Conservation (phyloP, 345 rosid species). For the Reutealis trisperma region DNA sequence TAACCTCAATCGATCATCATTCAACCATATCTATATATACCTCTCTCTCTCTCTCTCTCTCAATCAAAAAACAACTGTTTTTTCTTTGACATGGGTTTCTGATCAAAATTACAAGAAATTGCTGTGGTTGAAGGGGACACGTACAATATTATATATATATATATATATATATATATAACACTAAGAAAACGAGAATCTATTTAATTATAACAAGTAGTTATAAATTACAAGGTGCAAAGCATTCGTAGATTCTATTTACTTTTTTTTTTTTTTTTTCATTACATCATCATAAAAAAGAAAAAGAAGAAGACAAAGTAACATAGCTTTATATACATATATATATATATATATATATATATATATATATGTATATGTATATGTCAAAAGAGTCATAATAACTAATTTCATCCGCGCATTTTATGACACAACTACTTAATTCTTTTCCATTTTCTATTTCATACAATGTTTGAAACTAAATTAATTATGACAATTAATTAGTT, state of each 20-base stretch:
- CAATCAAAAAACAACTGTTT: not conserved
- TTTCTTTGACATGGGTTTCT: not conserved
- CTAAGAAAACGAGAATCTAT: not conserved
- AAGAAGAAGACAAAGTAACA: not conserved
- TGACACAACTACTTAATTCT: not conserved
- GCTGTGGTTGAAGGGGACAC: not conserved
- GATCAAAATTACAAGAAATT: not conserved
- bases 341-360: not conserved
- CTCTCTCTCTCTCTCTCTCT: too few relatives aligned
- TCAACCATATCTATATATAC: too few relatives aligned
- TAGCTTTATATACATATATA: not conserved
- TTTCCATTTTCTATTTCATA: not conserved
- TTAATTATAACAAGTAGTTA: not conserved
- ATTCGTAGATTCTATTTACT: constrained; percentile 9
- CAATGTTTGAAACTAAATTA: too few relatives aligned
- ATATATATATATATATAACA: too few relatives aligned
- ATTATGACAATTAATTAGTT: constrained; percentile 14
- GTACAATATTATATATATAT: too few relatives aligned
- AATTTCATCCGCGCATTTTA: too few relatives aligned
- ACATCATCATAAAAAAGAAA: not conserved
- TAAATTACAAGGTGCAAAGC: not conserved
- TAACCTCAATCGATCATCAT: not conserved
- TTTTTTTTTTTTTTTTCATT: not conserved
- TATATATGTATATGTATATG: not conserved
- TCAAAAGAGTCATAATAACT: too few relatives aligned